Conservation (phyloP, 495 filamentous ascomycete genomes). For the Xylaria grammica region DNA sequence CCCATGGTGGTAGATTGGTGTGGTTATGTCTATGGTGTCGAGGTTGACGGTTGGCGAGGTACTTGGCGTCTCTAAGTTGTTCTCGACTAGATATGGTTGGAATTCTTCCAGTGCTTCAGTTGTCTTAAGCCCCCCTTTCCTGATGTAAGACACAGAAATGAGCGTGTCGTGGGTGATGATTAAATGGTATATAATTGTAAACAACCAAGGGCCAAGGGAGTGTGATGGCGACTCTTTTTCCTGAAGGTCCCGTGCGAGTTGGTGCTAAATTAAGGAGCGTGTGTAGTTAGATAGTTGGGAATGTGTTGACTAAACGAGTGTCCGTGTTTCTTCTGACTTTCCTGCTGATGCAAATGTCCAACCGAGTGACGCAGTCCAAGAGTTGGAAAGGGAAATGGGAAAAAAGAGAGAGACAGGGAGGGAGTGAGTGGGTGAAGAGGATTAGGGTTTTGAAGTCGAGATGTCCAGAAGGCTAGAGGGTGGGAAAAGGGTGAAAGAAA, state of each 20-base stretch:
- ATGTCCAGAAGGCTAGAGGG: slow-evolving; percentile 17
- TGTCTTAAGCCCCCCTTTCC: background rate
- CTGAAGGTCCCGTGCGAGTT: background rate
- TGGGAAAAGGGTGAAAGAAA: slow-evolving; percentile 25
- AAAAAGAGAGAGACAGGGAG: slow-evolving; percentile 19
- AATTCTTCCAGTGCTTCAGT: slow-evolving; percentile 1
- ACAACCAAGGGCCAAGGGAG: background rate
- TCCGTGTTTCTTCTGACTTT: slow-evolving; percentile 29
- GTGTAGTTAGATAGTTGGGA: slow-evolving; percentile 1
- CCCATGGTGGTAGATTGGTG: slow-evolving; percentile 34
- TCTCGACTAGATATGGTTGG: background rate
- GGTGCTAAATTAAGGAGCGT: slow-evolving; percentile 16
- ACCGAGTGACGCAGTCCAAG: slow-evolving; percentile 25
- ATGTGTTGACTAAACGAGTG: slow-evolving; percentile 22
- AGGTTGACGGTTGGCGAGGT: background rate
- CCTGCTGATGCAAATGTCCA: slow-evolving; percentile 32
- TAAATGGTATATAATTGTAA: slow-evolving; percentile 16
- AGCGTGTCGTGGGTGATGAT: background rate
- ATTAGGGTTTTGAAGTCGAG: background rate
- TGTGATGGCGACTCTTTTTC: slow-evolving; percentile 2
- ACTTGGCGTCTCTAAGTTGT: background rate
- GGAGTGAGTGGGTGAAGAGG: slow-evolving; percentile 23
- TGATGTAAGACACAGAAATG: background rate
- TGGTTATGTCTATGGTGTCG: background rate
- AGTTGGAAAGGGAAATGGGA: background rate